Evolutionary conservation across 257 asterid genomes (phyloP).

Genomic region (Fraxinus anomala): DNA sequence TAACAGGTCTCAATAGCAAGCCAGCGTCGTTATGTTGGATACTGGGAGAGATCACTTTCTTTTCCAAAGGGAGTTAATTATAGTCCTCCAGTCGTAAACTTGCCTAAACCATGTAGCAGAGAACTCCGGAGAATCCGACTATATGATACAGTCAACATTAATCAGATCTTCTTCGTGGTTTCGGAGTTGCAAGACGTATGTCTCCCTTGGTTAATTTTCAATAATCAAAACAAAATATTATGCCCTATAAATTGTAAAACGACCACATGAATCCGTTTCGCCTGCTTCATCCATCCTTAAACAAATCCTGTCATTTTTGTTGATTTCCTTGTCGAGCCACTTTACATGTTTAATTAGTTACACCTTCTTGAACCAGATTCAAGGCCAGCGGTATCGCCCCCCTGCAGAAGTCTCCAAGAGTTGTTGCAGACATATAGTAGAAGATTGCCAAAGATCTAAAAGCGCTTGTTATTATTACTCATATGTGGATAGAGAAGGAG

Average conservation of each 20-base stretch:
- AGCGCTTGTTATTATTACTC: conserved; percentile 66
- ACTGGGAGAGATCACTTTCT: conserved; percentile 65
- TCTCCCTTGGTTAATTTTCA: not conserved
- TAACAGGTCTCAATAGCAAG: conserved; percentile 76
- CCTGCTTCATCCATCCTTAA: not conserved
- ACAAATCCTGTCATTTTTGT: not conserved
- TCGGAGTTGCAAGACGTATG: conserved; percentile 63
- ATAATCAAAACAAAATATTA: not conserved
- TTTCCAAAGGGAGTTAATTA: conserved; percentile 32
- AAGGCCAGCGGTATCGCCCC: conserved; percentile 59
- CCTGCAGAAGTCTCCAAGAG: conserved; percentile 60
- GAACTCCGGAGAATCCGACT: conserved; percentile 66
- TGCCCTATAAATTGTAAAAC: not conserved
- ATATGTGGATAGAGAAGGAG: conserved; percentile 52
- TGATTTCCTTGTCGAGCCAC: not conserved
- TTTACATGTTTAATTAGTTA: not conserved
- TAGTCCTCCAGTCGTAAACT: conserved; percentile 40
- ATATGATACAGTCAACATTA: conserved; percentile 53
- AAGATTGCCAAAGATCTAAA: conserved; percentile 41
- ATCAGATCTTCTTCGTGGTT: conserved; percentile 62
- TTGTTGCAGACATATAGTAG: conserved; percentile 59
- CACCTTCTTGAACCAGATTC: conserved; percentile 39
- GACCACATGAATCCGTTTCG: not conserved
- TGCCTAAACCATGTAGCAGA: conserved; percentile 56
- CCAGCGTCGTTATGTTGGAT: conserved; percentile 75